phyloP scores from a whole-genome alignment of 2,329 filamentous ascomycete genomes.

The Elsinoe perseae region DNA sequence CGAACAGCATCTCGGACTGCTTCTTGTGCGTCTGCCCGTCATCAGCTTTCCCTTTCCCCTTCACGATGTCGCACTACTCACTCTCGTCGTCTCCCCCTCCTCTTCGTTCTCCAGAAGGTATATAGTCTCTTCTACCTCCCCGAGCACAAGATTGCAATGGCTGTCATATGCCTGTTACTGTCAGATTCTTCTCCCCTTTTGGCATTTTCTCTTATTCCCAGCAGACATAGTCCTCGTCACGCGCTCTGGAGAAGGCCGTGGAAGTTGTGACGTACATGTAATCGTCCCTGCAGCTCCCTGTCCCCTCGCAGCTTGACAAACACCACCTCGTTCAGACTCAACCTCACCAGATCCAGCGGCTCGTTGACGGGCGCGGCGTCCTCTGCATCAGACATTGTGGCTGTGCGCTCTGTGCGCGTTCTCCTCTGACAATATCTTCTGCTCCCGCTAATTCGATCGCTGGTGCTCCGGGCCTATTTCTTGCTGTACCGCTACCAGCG shows the following conservation, averaged over 20 bases:
- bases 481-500: background rate
- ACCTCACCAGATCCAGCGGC: constrained; percentile 88
- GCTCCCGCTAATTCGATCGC: background rate
- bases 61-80: background rate
- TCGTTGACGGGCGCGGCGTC: constrained; percentile 59
- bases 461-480: background rate
- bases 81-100: constrained; percentile 40
- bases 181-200: background rate
- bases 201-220: background rate
- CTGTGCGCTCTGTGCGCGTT: background rate
- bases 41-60: background rate
- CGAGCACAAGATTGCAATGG: constrained; percentile 93
- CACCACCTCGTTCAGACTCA: constrained; percentile 90
- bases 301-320: constrained; percentile 96
- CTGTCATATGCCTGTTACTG: constrained; percentile 80
- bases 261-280: constrained; percentile 58
- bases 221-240: background rate
- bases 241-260: too few species aligned
- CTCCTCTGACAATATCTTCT: background rate
- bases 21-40: constrained; percentile 75
- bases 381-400: constrained; percentile 71
- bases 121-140: constrained; percentile 95
- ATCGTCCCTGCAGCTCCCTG: constrained; percentile 84
- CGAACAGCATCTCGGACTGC: constrained; percentile 97
- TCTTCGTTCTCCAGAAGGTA: constrained; percentile 88